Evolutionary conservation across 768 basidiomycete species (phyloP).

Genomic region (Lenzites betulinus): DNA sequence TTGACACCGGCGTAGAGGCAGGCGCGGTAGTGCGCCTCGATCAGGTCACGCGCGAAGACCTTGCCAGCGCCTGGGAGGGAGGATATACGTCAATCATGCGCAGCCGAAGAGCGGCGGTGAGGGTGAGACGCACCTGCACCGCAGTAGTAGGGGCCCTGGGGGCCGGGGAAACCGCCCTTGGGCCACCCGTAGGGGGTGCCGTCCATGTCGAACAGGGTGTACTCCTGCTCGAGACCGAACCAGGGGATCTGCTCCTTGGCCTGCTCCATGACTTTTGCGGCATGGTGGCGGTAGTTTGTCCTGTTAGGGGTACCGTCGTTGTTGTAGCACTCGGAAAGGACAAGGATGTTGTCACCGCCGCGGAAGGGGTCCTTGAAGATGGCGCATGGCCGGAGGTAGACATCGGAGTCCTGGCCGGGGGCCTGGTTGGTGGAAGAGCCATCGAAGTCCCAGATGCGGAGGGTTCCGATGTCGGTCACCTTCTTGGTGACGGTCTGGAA

Average conservation of each 20-base stretch:
- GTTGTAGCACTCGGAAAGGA: slow-evolving; percentile 97
- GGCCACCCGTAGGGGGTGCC: slow-evolving; percentile 95
- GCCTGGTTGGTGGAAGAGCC: slow-evolving; percentile 98
- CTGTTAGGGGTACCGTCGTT: slow-evolving; percentile 97
- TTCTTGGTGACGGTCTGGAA: slow-evolving; percentile 82
- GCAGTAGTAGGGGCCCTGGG: slow-evolving; percentile 99
- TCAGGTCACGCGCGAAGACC: slow-evolving; percentile 97
- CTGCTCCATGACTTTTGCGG: slow-evolving; percentile 94
- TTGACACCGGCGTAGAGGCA: slow-evolving; percentile 95
- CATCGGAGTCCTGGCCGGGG: slow-evolving; percentile 92
- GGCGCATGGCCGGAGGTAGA: slow-evolving; percentile 95
- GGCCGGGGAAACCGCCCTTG: slow-evolving; percentile 98
- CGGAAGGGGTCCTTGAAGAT: slow-evolving; percentile 99
- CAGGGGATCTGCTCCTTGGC: slow-evolving; percentile 82
- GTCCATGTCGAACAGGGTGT: slow-evolving; percentile 94
- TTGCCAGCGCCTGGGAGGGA: slow-evolving; percentile 93
- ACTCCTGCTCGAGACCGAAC: slow-evolving; percentile 99
- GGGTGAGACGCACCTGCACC: slow-evolving; percentile 76
- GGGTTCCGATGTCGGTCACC: slow-evolving; percentile 84
- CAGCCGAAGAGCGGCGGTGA: neutral
- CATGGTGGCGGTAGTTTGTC: slow-evolving; percentile 93
- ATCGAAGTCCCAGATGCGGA: slow-evolving; percentile 99
- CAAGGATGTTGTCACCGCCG: slow-evolving; percentile 95
- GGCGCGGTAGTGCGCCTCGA: slow-evolving; percentile 98
- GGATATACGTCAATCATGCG: slow-evolving; percentile 6